Evolutionary conservation across 345 rosid genomes (phyloP).

Genomic region (Toxicodendron radicans): DNA sequence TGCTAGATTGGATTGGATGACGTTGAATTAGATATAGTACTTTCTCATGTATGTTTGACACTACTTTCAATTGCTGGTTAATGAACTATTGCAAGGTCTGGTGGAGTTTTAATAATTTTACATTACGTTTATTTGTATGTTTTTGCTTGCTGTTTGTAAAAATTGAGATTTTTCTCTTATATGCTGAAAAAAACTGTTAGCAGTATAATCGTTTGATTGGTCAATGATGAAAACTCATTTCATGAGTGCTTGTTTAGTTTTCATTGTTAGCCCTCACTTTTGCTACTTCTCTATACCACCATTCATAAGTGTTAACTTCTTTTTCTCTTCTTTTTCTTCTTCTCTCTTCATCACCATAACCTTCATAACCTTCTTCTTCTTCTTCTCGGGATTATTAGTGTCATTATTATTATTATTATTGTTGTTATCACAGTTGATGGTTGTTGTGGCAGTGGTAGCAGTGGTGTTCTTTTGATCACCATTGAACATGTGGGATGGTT

Average conservation of each 20-base stretch:
- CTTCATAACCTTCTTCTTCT: background rate
- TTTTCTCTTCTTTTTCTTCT: background rate
- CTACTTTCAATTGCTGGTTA: background rate
- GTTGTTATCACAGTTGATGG: background rate
- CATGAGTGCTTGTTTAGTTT: background rate
- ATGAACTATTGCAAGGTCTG: background rate
- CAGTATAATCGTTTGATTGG: background rate
- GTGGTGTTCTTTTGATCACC: conserved; percentile 1
- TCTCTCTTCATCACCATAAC: background rate
- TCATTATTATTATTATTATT: background rate
- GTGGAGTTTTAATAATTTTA: background rate
- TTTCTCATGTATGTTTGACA: no score
- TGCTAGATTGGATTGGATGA: no score
- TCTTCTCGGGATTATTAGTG: background rate
- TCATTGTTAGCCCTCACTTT: conserved; percentile 15
- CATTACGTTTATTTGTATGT: background rate
- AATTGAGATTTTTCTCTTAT: background rate
- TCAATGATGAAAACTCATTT: conserved; percentile 13
- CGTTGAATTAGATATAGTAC: no score
- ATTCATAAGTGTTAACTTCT: background rate
- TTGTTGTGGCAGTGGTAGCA: background rate
- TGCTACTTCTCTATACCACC: conserved; percentile 9
- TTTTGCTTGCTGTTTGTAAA: background rate
- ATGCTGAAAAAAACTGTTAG: background rate
- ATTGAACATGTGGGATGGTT: conserved; percentile 18